Base-by-base conservation (phyloP, 495 filamentous ascomycete genomes). In the Penicillium coprophilum region DNA sequence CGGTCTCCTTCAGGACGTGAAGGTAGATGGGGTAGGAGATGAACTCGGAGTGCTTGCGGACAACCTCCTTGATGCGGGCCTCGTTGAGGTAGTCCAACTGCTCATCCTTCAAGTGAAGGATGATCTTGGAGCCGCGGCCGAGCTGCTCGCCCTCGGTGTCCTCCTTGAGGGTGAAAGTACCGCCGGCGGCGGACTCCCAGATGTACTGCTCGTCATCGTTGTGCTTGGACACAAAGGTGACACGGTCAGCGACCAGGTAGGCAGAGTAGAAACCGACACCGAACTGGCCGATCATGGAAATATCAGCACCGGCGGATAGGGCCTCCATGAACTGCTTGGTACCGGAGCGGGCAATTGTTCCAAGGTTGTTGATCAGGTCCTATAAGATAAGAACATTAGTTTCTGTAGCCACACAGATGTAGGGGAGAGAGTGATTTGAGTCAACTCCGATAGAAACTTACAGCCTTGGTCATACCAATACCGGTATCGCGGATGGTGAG, bases 41-140 rank as follows among this genome's bases (percentile, higher is more conserved):
- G 87, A 98, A 98, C 83, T 98, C 94, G 75, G 94, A 97, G 88
- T 98, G 94, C 89, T 98, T 98, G 91, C 97, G 97, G 80, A 98
- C 91, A 61, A 98, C 92, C 85, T 98, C 94, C 89, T 98, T 98
- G 83, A 98, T 91, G 84, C 93, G 92, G 82, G 85, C 85, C 86
- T 97, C 93, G 77, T 97, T 93, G 68, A 97, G 86, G 84, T 96
- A 98, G 77, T 97, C 94, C 57, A 78, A 83, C 82, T 97, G 94
- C 86, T 97, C 94, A 70, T 98, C 94, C 88, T 98, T 98, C 66
- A 98, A 82, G 83, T 97, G 88, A 53, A 98, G 90, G 77, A 97
- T 86, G 70, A 98, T 94, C 86, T 94, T 93, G 74, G 92, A 92
- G 73, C 94, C 94, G 73, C 94, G 95, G 68, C 90, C 91, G 60